Evolutionary conservation across 768 basidiomycete genomes (phyloP), one percentile per base, ranked within the genome.

Genomic region (Lactarius hengduanensis): DNA sequence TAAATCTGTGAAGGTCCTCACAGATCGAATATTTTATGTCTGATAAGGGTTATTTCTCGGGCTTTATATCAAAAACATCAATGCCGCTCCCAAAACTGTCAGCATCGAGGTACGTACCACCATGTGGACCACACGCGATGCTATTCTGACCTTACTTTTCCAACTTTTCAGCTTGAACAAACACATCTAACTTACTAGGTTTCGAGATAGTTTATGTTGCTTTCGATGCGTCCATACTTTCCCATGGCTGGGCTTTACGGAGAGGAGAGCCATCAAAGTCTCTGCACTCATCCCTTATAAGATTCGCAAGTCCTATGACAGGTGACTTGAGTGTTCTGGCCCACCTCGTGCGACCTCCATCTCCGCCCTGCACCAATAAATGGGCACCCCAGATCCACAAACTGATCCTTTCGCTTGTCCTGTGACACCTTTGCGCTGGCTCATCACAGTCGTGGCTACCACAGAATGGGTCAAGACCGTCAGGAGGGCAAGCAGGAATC

Each of bases 261-360:
- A 45, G 53, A 15, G 20, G 20, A 18, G 50, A 18, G 10, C 34
- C 16, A 56, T 45, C 40, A 36, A 57, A 45, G 32, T 45, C 20
- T 16, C 11, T 26, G 47, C 41, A 32, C 57, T 60, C 59, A 54
- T 38, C 53, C 43, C 22, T 22, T 38, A 28, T 59, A 32, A 36
- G 60, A 55, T 50, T 50, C n/a, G 11, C 59, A 65, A 54, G 34
- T 41, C 16, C 38, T 38, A 38, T 54, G 53, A 30, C 36, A 30
- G 4, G n/a, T 8, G 8, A 56, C 13, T 40, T 26, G 40, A 55
- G n/a, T n/a, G 50, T 34, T 43, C 54, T 38, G 57, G 26, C 34
- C 32, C 41, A 9, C 13, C 15, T 28, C 47, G 22, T 50, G 47
- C 4, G n/a, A 50, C 47, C 47, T 26, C 47, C 50, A 15, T 15